A percentile compares a stretch with the other conserved stretches of the same genome.
phyloP scores from a whole-genome alignment of 2,329 filamentous ascomycete genomes.

The Fusarium nygamai region DNA sequence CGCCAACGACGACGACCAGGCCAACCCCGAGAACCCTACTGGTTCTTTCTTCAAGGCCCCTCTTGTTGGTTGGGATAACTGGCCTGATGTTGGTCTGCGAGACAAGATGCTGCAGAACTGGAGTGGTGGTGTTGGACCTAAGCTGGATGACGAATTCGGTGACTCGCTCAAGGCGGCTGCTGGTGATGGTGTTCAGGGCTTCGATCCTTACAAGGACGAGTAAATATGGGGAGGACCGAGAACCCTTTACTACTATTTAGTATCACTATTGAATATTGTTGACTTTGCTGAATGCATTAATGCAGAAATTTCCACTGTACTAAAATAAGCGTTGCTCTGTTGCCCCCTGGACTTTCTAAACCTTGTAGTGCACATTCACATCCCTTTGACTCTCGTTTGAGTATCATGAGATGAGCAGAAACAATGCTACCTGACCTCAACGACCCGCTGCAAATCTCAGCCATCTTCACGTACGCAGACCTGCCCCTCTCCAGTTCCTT shows the following conservation, averaged over 20 bases:
- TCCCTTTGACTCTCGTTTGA: too few relatives aligned
- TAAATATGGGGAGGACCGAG: neutral
- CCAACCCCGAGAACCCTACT: slow-evolving; percentile 40
- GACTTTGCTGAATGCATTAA: neutral
- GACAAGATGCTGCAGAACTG: slow-evolving; percentile 41
- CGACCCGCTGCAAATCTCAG: neutral
- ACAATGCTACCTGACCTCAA: neutral
- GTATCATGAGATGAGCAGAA: neutral
- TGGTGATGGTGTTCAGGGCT: slow-evolving; percentile 41
- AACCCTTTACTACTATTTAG: neutral
- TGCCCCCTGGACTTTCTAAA: too few relatives aligned
- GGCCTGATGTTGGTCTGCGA: slow-evolving; percentile 38
- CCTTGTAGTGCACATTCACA: too few relatives aligned
- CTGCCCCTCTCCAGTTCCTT: neutral
- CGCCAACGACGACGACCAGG: slow-evolving; percentile 41
- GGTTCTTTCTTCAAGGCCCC: slow-evolving; percentile 40
- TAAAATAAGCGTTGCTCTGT: too few relatives aligned
- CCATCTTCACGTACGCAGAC: neutral
- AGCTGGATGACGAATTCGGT: slow-evolving; percentile 44
- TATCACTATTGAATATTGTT: neutral
- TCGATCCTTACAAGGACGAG: slow-evolving; percentile 41
- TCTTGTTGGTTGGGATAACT: slow-evolving; percentile 45
- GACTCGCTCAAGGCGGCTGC: slow-evolving; percentile 38
- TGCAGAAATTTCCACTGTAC: too few relatives aligned
- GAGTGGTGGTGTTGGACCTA: slow-evolving; percentile 44